A percentile compares a stretch with the other conserved stretches of the same genome.
These are phyloP conservation scores for Takashimella tepidaria DNA, from an alignment of 1,284 basidiomycete genomes.

Conservation along the genomic window DNA sequence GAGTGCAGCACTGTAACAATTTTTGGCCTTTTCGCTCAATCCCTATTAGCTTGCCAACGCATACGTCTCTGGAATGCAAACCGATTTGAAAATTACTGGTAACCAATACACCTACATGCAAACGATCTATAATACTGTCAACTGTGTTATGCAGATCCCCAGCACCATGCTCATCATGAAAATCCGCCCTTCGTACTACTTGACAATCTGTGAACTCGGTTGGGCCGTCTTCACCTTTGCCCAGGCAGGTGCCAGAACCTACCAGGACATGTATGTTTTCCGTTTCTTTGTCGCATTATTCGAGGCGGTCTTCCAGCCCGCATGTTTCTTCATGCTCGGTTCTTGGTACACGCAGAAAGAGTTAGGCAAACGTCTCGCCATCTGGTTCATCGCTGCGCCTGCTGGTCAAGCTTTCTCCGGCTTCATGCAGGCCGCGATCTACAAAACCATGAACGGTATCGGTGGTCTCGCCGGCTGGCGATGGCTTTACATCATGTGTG, in stretches of 20 bases:
- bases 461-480: slow-evolving; percentile 25
- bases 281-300: slow-evolving; percentile 16
- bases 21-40: background rate
- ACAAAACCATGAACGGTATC: slow-evolving; percentile 20
- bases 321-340: slow-evolving; percentile 15
- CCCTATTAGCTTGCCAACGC: slow-evolving; percentile 13
- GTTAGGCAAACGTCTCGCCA: slow-evolving; percentile 16
- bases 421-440: slow-evolving; percentile 19
- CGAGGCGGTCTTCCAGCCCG: slow-evolving; percentile 14
- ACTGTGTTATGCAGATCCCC: slow-evolving; percentile 17
- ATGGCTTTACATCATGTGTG: slow-evolving; percentile 26
- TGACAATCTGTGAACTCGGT: slow-evolving; percentile 13
- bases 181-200: slow-evolving; percentile 13
- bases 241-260: slow-evolving; percentile 12
- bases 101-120: slow-evolving; percentile 26
- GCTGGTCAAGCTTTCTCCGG: slow-evolving; percentile 19
- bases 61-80: slow-evolving; percentile 17
- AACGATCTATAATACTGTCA: slow-evolving; percentile 20
- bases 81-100: slow-evolving; percentile 21
- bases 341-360: slow-evolving; percentile 18
- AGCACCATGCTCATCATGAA: slow-evolving; percentile 14
- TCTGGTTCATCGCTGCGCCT: slow-evolving; percentile 15
- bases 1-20: background rate
- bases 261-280: slow-evolving; percentile 13
- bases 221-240: slow-evolving; percentile 23